Base-by-base conservation (phyloP, 2,329 filamentous ascomycete species). In the Colletotrichum brevisporum region DNA sequence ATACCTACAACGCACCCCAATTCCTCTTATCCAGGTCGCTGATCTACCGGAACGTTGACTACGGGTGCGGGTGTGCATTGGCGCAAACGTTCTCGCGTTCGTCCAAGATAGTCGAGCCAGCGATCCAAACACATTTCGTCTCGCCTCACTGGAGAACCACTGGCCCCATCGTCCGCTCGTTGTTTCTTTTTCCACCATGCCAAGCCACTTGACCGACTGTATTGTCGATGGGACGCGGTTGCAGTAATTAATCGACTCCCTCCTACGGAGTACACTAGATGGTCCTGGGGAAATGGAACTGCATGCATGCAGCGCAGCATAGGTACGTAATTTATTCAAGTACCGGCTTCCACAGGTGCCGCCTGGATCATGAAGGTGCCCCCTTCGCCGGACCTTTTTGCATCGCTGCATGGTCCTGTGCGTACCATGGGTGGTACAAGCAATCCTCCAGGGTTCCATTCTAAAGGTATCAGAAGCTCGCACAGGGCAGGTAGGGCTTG, bases 271-370 rank as follows among this genome's bases (percentile, higher is more conserved):
- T n/a, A 24, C 21, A 24, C 21, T 24, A 65, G 48, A 59, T 43
- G 21, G 45, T 39, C 36, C 54, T 45, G 61, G 66, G 66, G 50
- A 65, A 59, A 31, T 54, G 66, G 50, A 65, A 59, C 41, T 54
- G 61, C 67, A 61, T 69, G 67, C 67, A 69, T 69, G 43, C 50
- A 56, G 56, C 18, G 6, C 50, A 56, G 56, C 18, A 12, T 26
- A 62, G 65, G 62, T 67, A 66, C 24, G 67, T 66, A 60, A 66
- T 60, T 55, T 56, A 21, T 54, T 39, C 64, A 69, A 69, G 62
- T 66, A 60, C 66, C 66, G 62, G 62, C 66, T 15, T 61, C 36
- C 13, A 66, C 43, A 56, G 62, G 24, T 60, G 55, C 62, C 61
- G 62, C 55, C 21, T 31, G 31, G 60, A 56, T 57, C 48, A 41